Evolutionary conservation across 805 yeast species (phyloP), one percentile per base, ranked within the genome.

Genomic region (Cyberlindnera xishuangbannaensis): DNA sequence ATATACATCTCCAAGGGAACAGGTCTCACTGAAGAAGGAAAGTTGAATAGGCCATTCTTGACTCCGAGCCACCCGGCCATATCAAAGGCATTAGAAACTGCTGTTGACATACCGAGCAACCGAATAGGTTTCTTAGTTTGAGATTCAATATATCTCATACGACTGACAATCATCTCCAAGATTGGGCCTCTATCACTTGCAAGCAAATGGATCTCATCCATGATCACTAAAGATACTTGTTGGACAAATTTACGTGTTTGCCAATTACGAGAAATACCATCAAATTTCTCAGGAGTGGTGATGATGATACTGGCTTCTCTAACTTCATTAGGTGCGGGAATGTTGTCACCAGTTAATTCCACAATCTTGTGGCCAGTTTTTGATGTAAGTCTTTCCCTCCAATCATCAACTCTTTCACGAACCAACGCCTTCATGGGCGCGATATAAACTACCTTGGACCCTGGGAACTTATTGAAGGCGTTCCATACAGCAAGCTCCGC

Each of bases 131-230:
- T 78, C 55, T 94, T 97, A 0, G 95, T 76, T 38, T 92, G 77
- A 51, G 94, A 97, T 6, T 88, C 97, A 50, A 88, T 95, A 36
- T 97, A 67, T 42, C 88, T 70, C 11, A 97, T 92, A 60, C 97
- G 76, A 3, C 96, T 95, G 5, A 88, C 96, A 41, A 88, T 66
- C 9, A 96, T 87, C 57, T 92, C 98, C 39, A 92, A 81, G 6
- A 92, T 97, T 5, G 97, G 86, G 48, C 98, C 98, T 65, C 98
- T 76, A 39, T 92, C 98, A 70, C 92, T 97, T 47, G 94, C 97
- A 36, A 92, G 68, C 48, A 92, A 66, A 69, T 92, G 98, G 2
- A 92, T 97, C 61, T 92, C 98, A 66, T 92, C 98, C 30, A 27
- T 27, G 37, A 92, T 85, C 32, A 92, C 67, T 18, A 90, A 64